phyloP scores from a whole-genome alignment of 1,284 basidiomycete species.

The Bondarzewia mesenterica region DNA sequence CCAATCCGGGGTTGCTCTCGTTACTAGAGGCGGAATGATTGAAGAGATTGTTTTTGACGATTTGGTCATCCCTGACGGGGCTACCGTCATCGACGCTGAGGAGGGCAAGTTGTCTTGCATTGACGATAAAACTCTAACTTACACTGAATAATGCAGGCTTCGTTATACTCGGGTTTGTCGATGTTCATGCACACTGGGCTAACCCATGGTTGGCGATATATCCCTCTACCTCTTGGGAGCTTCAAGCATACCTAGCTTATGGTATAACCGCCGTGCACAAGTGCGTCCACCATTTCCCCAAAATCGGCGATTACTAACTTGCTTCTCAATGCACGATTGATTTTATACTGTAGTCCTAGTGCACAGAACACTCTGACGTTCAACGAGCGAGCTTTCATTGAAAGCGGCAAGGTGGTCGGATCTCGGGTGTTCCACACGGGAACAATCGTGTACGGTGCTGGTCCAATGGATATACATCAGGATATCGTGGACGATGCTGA shows the following conservation, averaged over 20 bases:
- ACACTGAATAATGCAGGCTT: too few relatives aligned
- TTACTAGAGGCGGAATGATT: background rate
- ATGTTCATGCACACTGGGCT: slow-evolving; percentile 70
- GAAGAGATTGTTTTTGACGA: background rate
- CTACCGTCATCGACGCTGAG: background rate
- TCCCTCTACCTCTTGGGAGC: slow-evolving; percentile 64
- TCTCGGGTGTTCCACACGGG: slow-evolving; percentile 67
- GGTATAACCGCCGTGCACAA: slow-evolving; percentile 75
- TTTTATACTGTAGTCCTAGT: slow-evolving; percentile 65
- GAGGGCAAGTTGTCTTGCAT: too few relatives aligned
- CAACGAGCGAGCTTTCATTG: slow-evolving; percentile 55
- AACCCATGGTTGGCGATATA: slow-evolving; percentile 30
- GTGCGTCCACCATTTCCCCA: too few relatives aligned
- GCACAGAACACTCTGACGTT: slow-evolving; percentile 51
- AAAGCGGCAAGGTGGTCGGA: slow-evolving; percentile 58
- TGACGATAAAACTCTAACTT: too few relatives aligned
- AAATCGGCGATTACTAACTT: too few relatives aligned
- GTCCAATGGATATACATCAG: slow-evolving; percentile 41
- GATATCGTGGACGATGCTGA: slow-evolving; percentile 54
- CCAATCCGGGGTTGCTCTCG: background rate
- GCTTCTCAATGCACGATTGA: too few relatives aligned
- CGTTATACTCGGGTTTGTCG: slow-evolving; percentile 64
- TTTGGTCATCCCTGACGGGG: background rate
- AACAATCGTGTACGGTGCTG: slow-evolving; percentile 58
- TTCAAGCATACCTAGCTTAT: slow-evolving; percentile 66